Evolutionary conservation across 768 basidiomycete genomes (phyloP).

Genomic region (Mycena galopus): DNA sequence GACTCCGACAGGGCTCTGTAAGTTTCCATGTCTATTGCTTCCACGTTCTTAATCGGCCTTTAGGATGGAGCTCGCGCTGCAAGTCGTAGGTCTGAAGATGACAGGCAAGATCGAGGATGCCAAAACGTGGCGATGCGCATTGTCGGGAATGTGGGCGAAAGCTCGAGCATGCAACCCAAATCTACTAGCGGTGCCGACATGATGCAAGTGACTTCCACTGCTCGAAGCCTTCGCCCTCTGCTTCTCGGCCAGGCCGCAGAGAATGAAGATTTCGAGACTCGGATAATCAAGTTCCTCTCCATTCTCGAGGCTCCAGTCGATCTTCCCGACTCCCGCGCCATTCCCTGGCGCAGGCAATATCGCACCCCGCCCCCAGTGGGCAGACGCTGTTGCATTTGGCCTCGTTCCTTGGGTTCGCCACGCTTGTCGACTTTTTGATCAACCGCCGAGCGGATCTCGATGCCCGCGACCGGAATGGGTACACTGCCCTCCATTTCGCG

Average conservation of each 20-base stretch:
- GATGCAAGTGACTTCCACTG: conserved; percentile 67
- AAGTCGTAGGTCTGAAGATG: conserved; percentile 97
- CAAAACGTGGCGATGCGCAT: conserved; percentile 94
- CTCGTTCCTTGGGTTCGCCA: conserved; percentile 79
- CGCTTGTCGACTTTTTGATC: conserved; percentile 80
- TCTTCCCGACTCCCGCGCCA: conserved; percentile 52
- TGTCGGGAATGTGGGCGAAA: conserved; percentile 77
- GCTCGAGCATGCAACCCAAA: conserved; percentile 53
- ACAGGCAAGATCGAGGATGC: conserved; percentile 95
- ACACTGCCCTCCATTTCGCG: conserved; percentile 91
- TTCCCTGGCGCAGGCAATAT: conserved; percentile 72
- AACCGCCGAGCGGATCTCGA: conserved; percentile 83
- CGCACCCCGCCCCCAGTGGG: conserved; percentile 75
- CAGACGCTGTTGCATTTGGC: conserved; percentile 94
- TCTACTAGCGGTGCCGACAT: conserved; percentile 48
- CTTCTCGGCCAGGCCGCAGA: conserved; percentile 68
- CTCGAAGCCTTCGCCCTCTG: conserved; percentile 43
- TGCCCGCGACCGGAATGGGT: conserved; percentile 89
- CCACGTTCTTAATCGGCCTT: conserved; percentile 28
- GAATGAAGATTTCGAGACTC: conserved; percentile 75
- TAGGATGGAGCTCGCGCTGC: conserved; percentile 95
- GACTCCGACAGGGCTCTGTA: conserved; percentile 91
- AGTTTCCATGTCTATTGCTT: conserved; percentile 48
- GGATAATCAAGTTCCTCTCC: conserved; percentile 85
- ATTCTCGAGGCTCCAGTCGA: conserved; percentile 78